Evolutionary conservation across 148 eudicot genomes (phyloP).

Genomic region (Rhododendron ovatum): DNA sequence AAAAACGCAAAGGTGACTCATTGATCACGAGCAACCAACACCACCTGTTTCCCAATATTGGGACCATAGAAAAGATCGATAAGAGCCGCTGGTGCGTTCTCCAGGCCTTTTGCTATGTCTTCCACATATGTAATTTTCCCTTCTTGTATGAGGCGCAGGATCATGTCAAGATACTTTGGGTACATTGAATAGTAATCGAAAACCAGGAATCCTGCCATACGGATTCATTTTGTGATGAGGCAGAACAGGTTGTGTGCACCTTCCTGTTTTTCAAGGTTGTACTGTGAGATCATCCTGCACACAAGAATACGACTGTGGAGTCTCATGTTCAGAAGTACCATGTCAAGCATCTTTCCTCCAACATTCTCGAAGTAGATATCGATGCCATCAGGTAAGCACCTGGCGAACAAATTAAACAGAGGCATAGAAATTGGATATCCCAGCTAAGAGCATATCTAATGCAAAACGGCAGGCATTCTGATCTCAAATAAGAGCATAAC

Average conservation of each 20-base stretch:
- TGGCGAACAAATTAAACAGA: background rate
- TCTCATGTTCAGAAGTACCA: background rate
- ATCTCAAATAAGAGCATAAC: no score
- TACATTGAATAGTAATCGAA: background rate
- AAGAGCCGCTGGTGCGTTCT: background rate
- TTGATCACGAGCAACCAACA: background rate
- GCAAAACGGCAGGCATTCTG: background rate
- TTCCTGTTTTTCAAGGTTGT: background rate
- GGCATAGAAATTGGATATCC: background rate
- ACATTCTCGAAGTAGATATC: slow-evolving; percentile 1
- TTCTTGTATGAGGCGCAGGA: background rate
- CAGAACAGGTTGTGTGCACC: background rate
- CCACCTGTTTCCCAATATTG: background rate
- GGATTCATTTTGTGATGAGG: background rate
- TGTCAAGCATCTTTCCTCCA: background rate
- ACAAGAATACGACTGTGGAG: background rate
- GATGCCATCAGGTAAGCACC: background rate
- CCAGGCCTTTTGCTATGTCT: background rate
- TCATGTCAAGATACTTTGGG: background rate
- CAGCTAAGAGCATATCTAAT: background rate
- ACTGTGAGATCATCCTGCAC: background rate
- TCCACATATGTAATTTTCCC: background rate
- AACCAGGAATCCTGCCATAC: background rate
- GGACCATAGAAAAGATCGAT: background rate
- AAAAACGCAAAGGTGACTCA: background rate